phyloP scores from a whole-genome alignment of 2,329 filamentous ascomycete species.

The Trichophyton equinum region DNA sequence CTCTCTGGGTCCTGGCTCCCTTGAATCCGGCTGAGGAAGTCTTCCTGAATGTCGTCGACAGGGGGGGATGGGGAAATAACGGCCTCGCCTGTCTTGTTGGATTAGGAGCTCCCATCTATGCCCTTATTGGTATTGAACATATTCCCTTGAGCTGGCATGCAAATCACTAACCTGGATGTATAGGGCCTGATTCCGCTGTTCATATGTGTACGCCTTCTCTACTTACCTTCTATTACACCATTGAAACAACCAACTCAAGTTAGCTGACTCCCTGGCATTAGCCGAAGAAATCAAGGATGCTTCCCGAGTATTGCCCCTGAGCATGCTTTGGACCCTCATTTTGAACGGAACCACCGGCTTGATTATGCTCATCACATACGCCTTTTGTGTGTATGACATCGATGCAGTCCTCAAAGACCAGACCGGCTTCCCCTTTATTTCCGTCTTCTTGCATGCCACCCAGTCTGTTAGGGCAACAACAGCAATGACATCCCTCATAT shows the following conservation, averaged over 20 bases:
- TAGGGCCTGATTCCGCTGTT: slow-evolving; percentile 16
- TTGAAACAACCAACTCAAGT: not conserved
- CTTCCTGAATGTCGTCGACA: slow-evolving; percentile 18
- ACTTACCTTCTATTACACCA: not conserved
- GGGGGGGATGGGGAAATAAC: slow-evolving; percentile 18
- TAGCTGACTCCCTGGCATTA: slow-evolving; percentile 15
- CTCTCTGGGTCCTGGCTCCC: slow-evolving; percentile 20
- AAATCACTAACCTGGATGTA: not conserved
- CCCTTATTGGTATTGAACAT: slow-evolving; percentile 16
- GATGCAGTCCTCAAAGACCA: slow-evolving; percentile 20
- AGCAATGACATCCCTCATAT: slow-evolving; percentile 22
- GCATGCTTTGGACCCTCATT: slow-evolving; percentile 24
- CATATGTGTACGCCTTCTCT: slow-evolving; percentile 14
- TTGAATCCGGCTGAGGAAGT: slow-evolving; percentile 17
- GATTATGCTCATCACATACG: slow-evolving; percentile 24
- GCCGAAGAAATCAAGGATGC: slow-evolving; percentile 31
- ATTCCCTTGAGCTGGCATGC: slow-evolving; percentile 18
- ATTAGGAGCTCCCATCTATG: slow-evolving; percentile 15
- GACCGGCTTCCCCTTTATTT: slow-evolving; percentile 29
- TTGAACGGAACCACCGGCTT: slow-evolving; percentile 28
- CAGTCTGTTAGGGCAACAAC: slow-evolving; percentile 26
- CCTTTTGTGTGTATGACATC: slow-evolving; percentile 26
- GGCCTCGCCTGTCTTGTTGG: slow-evolving; percentile 21
- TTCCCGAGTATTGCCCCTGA: slow-evolving; percentile 24
- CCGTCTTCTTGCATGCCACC: slow-evolving; percentile 36